These are phyloP conservation scores for Malassezia sp. DNA, from an alignment of 1,284 basidiomycete species.

Conservation along the genomic window DNA sequence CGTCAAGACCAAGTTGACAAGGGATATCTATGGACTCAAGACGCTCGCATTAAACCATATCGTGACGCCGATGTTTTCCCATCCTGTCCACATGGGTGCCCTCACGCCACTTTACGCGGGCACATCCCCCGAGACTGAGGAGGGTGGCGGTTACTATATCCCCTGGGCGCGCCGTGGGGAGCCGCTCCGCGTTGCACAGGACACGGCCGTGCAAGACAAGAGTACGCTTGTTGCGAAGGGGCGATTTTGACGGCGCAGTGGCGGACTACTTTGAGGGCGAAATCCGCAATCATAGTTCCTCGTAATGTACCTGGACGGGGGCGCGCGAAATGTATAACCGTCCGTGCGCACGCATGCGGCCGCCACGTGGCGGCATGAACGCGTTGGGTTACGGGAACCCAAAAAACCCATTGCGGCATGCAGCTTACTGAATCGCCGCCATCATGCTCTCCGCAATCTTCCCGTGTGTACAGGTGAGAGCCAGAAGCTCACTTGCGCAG, in stretches of 20 bases:
- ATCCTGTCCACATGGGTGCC: slow-evolving; percentile 18
- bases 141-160: slow-evolving; percentile 23
- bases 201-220: slow-evolving; percentile 1
- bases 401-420: too few species aligned
- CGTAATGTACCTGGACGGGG: too few species aligned
- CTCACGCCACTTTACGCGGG: slow-evolving; percentile 27
- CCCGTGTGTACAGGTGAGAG: neutral
- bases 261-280: slow-evolving; percentile 25
- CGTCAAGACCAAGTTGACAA: slow-evolving; percentile 7
- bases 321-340: too few species aligned
- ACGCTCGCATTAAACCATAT: slow-evolving; percentile 6
- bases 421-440: too few species aligned
- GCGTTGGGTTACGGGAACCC: too few species aligned
- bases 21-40: slow-evolving; percentile 11
- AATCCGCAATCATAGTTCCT: slow-evolving; percentile 11
- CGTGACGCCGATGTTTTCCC: slow-evolving; percentile 18
- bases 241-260: slow-evolving; percentile 4
- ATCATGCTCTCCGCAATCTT: neutral
- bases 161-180: slow-evolving; percentile 23
- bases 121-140: slow-evolving; percentile 9
- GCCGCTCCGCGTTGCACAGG: slow-evolving; percentile 14
- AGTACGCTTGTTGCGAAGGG: neutral
- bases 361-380: too few species aligned
- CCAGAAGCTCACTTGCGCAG: neutral
- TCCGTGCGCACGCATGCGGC: too few species aligned